Conservation (phyloP, 176 grass and related monocot genomes). For the Saccharum officinarum region DNA sequence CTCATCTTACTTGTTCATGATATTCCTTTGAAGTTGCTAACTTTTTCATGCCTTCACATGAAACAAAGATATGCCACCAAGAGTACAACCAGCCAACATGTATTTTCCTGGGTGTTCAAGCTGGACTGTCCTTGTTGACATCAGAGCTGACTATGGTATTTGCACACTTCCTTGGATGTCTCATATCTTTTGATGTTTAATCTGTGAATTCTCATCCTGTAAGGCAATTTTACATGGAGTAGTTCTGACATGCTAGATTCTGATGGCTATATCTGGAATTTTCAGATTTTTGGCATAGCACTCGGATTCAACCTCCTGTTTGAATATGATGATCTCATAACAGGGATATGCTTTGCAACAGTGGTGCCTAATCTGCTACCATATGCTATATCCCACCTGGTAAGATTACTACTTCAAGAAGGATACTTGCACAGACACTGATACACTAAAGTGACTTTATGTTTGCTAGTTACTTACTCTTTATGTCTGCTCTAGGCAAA, state of each 20-base stretch:
- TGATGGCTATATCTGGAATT: slow-evolving; percentile 40
- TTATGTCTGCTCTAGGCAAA: slow-evolving; percentile 56
- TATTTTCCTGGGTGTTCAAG: slow-evolving; percentile 75
- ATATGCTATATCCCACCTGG: slow-evolving; percentile 65
- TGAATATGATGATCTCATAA: slow-evolving; percentile 66
- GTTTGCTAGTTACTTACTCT: slow-evolving; percentile 30
- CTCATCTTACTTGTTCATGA: slow-evolving; percentile 4
- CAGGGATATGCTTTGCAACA: slow-evolving; percentile 66
- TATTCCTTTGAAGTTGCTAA: slow-evolving; percentile 37
- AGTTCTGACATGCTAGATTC: slow-evolving; percentile 19
- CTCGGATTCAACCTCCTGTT: slow-evolving; percentile 84
- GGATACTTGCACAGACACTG: background rate
- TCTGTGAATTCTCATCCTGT: background rate
- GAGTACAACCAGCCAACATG: slow-evolving; percentile 84
- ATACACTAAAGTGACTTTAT: slow-evolving; percentile 32
- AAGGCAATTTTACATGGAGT: background rate
- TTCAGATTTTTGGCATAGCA: slow-evolving; percentile 95
- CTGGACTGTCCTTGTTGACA: slow-evolving; percentile 77
- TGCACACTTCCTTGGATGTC: slow-evolving; percentile 4
- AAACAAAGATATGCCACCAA: slow-evolving; percentile 72
- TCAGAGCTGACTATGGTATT: slow-evolving; percentile 87
- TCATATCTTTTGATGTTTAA: slow-evolving; percentile 37
- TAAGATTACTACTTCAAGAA: slow-evolving; percentile 39
- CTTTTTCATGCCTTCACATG: slow-evolving; percentile 30
- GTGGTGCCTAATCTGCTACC: slow-evolving; percentile 72